These are phyloP conservation scores for Nematocida minor DNA, from an alignment of 371 early-diverging fungal genomes.

Conservation along the genomic window DNA sequence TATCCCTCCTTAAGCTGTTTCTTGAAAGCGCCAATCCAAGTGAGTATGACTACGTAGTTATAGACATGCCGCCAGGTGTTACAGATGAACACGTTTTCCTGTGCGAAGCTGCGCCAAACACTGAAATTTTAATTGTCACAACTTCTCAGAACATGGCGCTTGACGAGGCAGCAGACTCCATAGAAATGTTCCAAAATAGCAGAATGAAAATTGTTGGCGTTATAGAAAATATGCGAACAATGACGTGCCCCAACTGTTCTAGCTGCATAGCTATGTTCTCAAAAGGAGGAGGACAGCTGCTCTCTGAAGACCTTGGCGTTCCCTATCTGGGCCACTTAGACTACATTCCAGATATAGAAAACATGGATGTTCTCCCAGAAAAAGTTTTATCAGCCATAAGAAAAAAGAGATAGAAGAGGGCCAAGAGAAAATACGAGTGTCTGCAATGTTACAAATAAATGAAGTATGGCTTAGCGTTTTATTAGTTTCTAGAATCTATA, in stretches of 20 bases:
- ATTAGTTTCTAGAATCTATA: too few relatives aligned
- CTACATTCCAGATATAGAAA: conserved; percentile 17
- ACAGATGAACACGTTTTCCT: conserved; percentile 85
- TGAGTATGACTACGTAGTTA: conserved; percentile 77
- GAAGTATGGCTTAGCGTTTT: too few relatives aligned
- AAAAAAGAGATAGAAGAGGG: too few relatives aligned
- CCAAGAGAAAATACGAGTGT: too few relatives aligned
- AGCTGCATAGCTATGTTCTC: conserved; percentile 53
- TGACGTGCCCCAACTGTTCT: conserved; percentile 81
- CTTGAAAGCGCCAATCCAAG: conserved; percentile 87
- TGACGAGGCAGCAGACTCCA: conserved; percentile 84
- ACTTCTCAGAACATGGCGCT: conserved; percentile 93
- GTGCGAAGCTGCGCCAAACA: conserved; percentile 70
- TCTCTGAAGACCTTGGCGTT: conserved; percentile 53
- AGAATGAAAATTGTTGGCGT: conserved; percentile 80
- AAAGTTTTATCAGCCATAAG: too few relatives aligned
- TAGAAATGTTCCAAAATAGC: conserved; percentile 85
- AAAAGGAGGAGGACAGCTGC: conserved; percentile 54
- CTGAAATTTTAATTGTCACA: conserved; percentile 73
- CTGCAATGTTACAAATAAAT: too few relatives aligned
- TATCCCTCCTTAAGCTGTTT: conserved; percentile 80
- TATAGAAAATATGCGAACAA: conserved; percentile 95
- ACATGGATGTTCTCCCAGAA: neutral
- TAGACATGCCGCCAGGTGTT: conserved; percentile 98
- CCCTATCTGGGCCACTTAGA: conserved; percentile 46